These are phyloP conservation scores for Pyrus pyrifolia DNA, from an alignment of 306 rosid species.

Conservation along the genomic window DNA sequence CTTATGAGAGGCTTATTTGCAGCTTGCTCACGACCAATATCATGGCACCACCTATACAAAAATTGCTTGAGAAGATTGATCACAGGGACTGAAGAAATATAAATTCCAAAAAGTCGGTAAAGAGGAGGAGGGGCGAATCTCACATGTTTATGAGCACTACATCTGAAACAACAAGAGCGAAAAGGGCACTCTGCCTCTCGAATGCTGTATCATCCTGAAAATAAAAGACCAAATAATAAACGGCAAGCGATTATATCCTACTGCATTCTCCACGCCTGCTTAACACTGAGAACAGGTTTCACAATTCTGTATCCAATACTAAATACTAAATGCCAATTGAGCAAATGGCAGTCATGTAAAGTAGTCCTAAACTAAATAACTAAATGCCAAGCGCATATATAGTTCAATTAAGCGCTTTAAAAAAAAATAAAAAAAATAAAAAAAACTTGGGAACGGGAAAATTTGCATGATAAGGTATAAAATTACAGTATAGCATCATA, in stretches of 20 bases:
- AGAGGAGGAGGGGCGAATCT: slow-evolving; percentile 14
- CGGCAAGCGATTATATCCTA: background rate
- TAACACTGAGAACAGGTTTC: background rate
- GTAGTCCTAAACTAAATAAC: no score
- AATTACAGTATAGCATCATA: no score
- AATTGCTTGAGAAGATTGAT: slow-evolving; percentile 15
- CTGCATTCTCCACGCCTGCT: background rate
- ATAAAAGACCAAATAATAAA: slow-evolving; percentile 21
- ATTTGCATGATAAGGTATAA: no score
- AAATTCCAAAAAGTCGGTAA: background rate
- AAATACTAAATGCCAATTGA: no score
- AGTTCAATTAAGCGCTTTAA: no score
- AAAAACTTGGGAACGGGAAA: no score
- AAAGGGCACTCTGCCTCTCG: slow-evolving; percentile 98
- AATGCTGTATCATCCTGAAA: slow-evolving; percentile 94
- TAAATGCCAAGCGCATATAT: no score
- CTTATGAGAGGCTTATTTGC: slow-evolving; percentile 96
- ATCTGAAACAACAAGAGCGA: slow-evolving; percentile 96
- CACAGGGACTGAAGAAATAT: slow-evolving; percentile 5
- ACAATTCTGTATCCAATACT: no score
- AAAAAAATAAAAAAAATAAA: no score
- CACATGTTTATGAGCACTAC: slow-evolving; percentile 93
- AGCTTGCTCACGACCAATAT: slow-evolving; percentile 99
- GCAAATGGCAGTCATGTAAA: no score
- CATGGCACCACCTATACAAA: slow-evolving; percentile 91